Evolutionary conservation across 192 early-diverging fungal genomes (phyloP), one percentile per base, ranked within the genome.

Genomic region (Cetraspora pellucida): DNA sequence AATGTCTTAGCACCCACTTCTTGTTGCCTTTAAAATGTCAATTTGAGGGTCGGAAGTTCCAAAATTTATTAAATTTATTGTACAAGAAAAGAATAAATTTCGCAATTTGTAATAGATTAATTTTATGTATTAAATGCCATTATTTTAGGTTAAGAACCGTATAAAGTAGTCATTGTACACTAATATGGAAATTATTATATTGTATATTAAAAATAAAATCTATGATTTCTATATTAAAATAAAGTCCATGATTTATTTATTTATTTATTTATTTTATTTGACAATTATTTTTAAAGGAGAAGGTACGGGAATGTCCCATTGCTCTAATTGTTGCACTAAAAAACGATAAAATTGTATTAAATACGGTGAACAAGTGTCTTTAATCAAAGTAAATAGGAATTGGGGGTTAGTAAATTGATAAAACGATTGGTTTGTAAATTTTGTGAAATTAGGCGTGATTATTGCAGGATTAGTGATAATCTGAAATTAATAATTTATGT

Each of bases 1-100:
- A 43, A 43, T 37, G 4, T 65, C 43, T 63, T 63, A 21, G 19
- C n/a, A n/a, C 37, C 37, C 30, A 25, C 31, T 37, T 9, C 30
- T 65, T 65, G 27, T 44, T 43, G 63, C n/a, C 19, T 65, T 65
- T 44, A 43, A n/a, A 65, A 65, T 16, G 27, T 65, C n/a, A 37
- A 65, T 44, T 64, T 16, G 63, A 44, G 28, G 63, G 63, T 65
- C n/a, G 11, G 43, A 31, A 43, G 16, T 43, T 65, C 63, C 63
- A 45, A 65, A 19, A 65, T n/a, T 65, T 37, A 65, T 21, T 11
- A 54, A 37, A 37, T 37, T 37, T 37, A 37, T 37, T 37, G 37
- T 1, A 37, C 37, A 37, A 37, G 5, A 37, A 37, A 37, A 37
- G 31, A 7, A 37, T 37, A 7, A 37, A 37, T 6, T 2, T 37